Evolutionary conservation across 1,284 basidiomycete genomes (phyloP), one percentile per base, ranked within the genome.

Genomic region (Ganoderma meredithae): DNA sequence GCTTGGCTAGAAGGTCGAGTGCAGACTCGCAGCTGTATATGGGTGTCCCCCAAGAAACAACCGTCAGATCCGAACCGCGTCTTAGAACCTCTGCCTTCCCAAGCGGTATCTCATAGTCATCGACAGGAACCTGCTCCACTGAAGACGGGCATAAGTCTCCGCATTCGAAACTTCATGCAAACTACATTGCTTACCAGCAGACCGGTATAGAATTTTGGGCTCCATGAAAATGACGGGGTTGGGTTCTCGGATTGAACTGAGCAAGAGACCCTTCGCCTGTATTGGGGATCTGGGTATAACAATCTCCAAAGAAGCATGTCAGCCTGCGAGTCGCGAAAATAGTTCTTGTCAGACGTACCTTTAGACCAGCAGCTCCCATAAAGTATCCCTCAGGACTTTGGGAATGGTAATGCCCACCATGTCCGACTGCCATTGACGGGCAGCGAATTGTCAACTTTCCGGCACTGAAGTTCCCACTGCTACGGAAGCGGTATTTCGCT

Each of bases 171-270:
- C 12, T 1, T 15, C n/a, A 25, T 60, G 22, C 4, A 15, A 41
- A 17, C 13, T 1, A 17, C 17, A 17, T 27, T 13, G 0, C 76
- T 27, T 74, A 91, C 91, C 88, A 76, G 93, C 86, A 58, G 93
- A 94, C 63, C 94, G 89, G 77, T 96, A 96, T 8, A 97, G 83
- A 66, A 96, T 87, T 79, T 98, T 98, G 12, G 96, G 96, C 80
- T 98, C 96, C 86, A 98, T 93, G 79, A 98, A 96, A 61, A 98
- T 88, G 7, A 96, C 93, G 0, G 97, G 97, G 76, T 97, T 97
- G 0, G 95, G 94, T 76, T 98, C 96, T 56, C 95, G 88, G 67
- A 98, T 95, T 0, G 95, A 90, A 4, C 90, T 87, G 6, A 97
- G 84, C 8, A 98, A 82, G 1, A 98, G 83, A 0, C 96, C 96